Evolutionary conservation across 441 rosid genomes (phyloP), one percentile per base, ranked within the genome.

Genomic region (Monsonia emarginata): DNA sequence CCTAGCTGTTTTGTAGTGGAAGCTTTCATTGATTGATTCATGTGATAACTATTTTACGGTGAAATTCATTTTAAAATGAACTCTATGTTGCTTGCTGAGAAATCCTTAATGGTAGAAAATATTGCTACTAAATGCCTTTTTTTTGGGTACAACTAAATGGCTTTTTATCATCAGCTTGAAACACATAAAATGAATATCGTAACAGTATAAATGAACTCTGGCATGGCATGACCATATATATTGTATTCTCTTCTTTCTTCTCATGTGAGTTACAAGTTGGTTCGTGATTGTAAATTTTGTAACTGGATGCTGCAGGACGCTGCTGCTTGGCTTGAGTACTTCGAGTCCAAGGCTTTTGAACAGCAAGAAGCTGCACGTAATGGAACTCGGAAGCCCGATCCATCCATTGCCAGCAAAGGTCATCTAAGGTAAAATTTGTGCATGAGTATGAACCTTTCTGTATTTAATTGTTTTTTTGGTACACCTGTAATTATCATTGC

Each of bases 281-380:
- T 0, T 32, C 25, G 67, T 67, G 18, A 44, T 30, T 34, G 24
- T 66, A 28, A 65, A 52, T 19, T 24, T 59, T 62, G 66, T 25
- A 70, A 61, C 28, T 48, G 42, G 50, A 68, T 42, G 59, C 65
- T 66, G 68, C 69, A 88, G 94, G 94, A 88, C 79, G 94, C 94
- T 31, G 89, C 90, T 79, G 94, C 90, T 16, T 88, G 90, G 90
- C 94, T 88, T 38, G 94, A 85, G 75, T 88, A 85, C 72, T 85
- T 88, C n/a, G 94, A 88, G 79, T 88, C 90, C 63, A 85, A 85
- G 82, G 86, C 90, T 69, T 74, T 84, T 70, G 94, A 85, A 79
- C 94, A 88, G 76, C 90, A 88, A 77, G 94, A 88, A 82, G 94
- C 94, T 72, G 90, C 94, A 63, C 88, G 94, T 56, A 85, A 84